Evolutionary conservation across 2,329 filamentous ascomycete species (phyloP).

Genomic region (Clonostachys rhizophaga): DNA sequence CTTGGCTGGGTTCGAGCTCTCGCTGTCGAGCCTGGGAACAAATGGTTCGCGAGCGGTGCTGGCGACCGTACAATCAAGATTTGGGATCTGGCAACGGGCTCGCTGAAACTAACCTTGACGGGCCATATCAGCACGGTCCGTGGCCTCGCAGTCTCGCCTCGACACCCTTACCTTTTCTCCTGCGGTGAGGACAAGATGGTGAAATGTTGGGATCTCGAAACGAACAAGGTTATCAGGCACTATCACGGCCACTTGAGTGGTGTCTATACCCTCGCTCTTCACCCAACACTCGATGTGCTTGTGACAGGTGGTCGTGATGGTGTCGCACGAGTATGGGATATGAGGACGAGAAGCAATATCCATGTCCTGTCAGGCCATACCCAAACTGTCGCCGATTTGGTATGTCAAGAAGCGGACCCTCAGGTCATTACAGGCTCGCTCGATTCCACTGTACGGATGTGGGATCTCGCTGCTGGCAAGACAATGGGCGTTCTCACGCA

Average conservation of each 20-base stretch:
- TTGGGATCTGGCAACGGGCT: conserved; percentile 89
- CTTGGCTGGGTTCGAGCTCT: conserved; percentile 89
- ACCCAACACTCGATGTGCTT: conserved; percentile 90
- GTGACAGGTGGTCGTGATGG: conserved; percentile 94
- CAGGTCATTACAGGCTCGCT: conserved; percentile 93
- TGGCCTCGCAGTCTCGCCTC: conserved; percentile 84
- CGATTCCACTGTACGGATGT: conserved; percentile 85
- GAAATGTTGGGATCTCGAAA: conserved; percentile 99
- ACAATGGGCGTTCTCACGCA: conserved; percentile 94
- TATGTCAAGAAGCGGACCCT: conserved; percentile 93
- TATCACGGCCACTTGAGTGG: conserved; percentile 97
- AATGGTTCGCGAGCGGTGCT: conserved; percentile 95
- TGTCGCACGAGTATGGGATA: conserved; percentile 95
- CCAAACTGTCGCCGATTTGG: conserved; percentile 80
- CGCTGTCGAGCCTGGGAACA: conserved; percentile 91
- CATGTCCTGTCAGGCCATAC: conserved; percentile 92
- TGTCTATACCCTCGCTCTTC: conserved; percentile 89
- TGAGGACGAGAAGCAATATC: conserved; percentile 93
- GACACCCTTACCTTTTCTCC: conserved; percentile 95
- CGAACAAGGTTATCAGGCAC: conserved; percentile 98
- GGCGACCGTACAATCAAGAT: conserved; percentile 98
- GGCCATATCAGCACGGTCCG: conserved; percentile 93
- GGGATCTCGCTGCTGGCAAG: conserved; percentile 95
- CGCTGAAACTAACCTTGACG: conserved; percentile 79
- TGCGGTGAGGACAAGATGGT: conserved; percentile 99